A percentile compares a stretch with the other conserved stretches of the same genome.
phyloP scores from a whole-genome alignment of 148 eudicot genomes.

The Camellia granthamiana region DNA sequence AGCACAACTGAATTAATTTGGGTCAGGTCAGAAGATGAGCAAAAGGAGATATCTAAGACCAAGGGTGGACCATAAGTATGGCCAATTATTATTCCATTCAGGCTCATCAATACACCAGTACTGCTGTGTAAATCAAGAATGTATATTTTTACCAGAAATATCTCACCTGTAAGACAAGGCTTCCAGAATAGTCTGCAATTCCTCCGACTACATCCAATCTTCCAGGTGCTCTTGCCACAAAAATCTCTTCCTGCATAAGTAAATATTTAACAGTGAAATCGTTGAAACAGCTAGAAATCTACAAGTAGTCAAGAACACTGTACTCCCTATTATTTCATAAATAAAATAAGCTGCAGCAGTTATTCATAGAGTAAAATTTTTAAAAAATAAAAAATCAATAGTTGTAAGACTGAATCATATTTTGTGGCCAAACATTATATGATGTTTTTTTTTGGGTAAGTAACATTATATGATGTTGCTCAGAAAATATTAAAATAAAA shows the following conservation, averaged over 20 bases:
- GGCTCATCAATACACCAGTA: too few species aligned
- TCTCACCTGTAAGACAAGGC: slow-evolving; percentile 93
- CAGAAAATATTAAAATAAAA: neutral
- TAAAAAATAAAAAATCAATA: neutral
- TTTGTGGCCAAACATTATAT: neutral
- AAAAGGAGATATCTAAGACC: too few species aligned
- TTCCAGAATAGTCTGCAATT: slow-evolving; percentile 96
- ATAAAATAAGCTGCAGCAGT: neutral
- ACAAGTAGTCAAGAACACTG: neutral
- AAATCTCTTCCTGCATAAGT: slow-evolving; percentile 70
- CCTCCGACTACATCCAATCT: slow-evolving; percentile 99
- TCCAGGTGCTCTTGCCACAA: slow-evolving; percentile 98
- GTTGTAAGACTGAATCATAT: neutral
- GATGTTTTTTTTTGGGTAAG: too few species aligned
- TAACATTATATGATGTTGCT: neutral
- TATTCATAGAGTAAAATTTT: neutral
- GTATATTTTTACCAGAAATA: neutral
- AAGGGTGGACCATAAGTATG: too few species aligned
- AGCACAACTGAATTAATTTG: too few species aligned
- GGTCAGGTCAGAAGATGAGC: too few species aligned
- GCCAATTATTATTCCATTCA: too few species aligned
- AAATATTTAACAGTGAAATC: neutral
- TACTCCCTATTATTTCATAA: neutral
- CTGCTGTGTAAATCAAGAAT: neutral
- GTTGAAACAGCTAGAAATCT: neutral